Base-by-base conservation (phyloP, 2,329 filamentous ascomycete genomes). In the Coniochaeta pulveracea region DNA sequence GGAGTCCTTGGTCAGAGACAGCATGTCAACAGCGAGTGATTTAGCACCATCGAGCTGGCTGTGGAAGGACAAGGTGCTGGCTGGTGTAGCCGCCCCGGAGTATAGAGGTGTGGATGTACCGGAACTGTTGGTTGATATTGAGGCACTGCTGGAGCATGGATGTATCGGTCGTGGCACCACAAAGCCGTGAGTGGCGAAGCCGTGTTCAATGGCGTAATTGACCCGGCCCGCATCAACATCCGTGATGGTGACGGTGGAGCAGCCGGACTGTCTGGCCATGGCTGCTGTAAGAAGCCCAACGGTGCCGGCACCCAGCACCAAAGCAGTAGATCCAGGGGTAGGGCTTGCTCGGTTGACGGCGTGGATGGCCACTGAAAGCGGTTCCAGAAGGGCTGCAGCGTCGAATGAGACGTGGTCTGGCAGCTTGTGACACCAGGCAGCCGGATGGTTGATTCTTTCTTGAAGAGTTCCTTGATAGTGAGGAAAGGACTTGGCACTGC, bases 221-320 rank as follows among this genome's bases (percentile, higher is more conserved):
- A 80, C 65, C 7, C 75, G 72, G 2, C 69, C 67, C 22, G 61
- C 60, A 38, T 76, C 70, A 9, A 80, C 57, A 43, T 80, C 76
- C 10, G 70, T 66, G 26, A 76, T 72, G 4, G 70, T 72, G 16
- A 80, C 65, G 21, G 63, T 58, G 2, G 64, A 64, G 39, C 73
- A 76, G 17, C 73, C 74, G 9, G 72, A 69, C 44, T 72, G 66
- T 18, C 69, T 58, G 4, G 74, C 72, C 61, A 78, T 76, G 14
- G 71, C 72, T 4, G 74, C 72, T 10, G 71, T 76, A 27, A 80
- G 57, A 3, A 80, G 56, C 2, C 76, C 76, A 19, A 80, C 67
- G 2, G 76, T 69, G 11, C 75, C 76, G 9, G 74, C 72, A 11
- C 76, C 76, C n/a, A 78, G 65, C 18, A 80, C 66, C n/a, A 80